phyloP scores from a whole-genome alignment of 1,139 yeast species.

The Petasospora fabianii region DNA sequence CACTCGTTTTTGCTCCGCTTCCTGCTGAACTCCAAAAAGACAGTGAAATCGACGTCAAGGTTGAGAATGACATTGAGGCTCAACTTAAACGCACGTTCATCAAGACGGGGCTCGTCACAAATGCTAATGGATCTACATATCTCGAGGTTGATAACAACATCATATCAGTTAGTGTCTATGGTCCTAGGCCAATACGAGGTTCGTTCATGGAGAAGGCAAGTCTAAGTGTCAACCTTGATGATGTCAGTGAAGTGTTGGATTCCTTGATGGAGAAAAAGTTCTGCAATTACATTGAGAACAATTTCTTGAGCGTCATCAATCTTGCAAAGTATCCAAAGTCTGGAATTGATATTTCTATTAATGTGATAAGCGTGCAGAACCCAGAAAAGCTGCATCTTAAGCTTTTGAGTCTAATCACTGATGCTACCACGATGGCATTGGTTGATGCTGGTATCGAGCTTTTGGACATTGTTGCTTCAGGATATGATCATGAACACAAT shows the following conservation, averaged over 20 bases:
- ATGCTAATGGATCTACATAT: conserved; percentile 82
- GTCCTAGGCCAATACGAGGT: conserved; percentile 85
- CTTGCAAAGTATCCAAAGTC: conserved; percentile 84
- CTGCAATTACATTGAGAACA: conserved; percentile 31
- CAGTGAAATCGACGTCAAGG: conserved; percentile 3
- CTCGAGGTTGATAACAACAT: conserved; percentile 59
- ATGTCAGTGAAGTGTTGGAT: conserved; percentile 31
- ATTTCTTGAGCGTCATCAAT: conserved; percentile 42
- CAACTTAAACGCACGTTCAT: conserved; percentile 36
- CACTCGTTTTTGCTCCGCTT: conserved; percentile 40
- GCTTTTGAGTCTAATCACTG: conserved; percentile 25
- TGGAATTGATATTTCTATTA: conserved; percentile 75
- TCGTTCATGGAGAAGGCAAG: conserved; percentile 68
- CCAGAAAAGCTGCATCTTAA: conserved; percentile 26
- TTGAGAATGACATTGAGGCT: conserved; percentile 17
- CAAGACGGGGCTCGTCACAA: conserved; percentile 60
- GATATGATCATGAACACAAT: conserved; percentile 39
- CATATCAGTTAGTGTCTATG: conserved; percentile 68
- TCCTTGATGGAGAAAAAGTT: conserved; percentile 31
- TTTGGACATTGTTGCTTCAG: conserved; percentile 73
- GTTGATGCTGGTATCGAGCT: conserved; percentile 82
- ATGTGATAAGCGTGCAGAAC: conserved; percentile 50
- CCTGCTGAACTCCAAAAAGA: conserved; percentile 13
- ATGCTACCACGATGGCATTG: conserved; percentile 52
- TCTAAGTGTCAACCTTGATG: conserved; percentile 62